Conservation (phyloP, 106 monocot species). For the Apostasia shenzhenica region DNA sequence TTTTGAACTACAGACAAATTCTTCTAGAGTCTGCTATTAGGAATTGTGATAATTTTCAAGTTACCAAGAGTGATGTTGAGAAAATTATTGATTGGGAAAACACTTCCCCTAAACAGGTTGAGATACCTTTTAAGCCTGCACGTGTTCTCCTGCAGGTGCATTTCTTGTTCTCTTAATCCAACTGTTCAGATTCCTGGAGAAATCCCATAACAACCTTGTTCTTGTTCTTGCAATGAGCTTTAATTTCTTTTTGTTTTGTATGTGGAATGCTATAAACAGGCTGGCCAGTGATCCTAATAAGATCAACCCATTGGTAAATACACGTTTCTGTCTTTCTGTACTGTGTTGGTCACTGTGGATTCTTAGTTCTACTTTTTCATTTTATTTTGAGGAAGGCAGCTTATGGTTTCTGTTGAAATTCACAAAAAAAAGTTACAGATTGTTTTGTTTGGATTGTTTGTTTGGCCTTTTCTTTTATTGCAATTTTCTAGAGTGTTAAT, state of each 20-base stretch:
- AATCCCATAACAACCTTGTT: not conserved
- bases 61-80: conserved; percentile 69
- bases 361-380: too few relatives aligned
- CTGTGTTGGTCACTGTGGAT: too few relatives aligned
- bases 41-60: conserved; percentile 87
- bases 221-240: not conserved
- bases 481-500: not conserved
- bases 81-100: conserved; percentile 95
- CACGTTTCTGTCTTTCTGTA: not conserved
- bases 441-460: too few relatives aligned
- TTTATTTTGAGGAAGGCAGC: too few relatives aligned
- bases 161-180: not conserved
- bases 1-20: conserved; percentile 23
- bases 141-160: conserved; percentile 84
- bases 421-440: too few relatives aligned
- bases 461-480: too few relatives aligned
- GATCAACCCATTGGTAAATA: conserved; percentile 65
- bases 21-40: conserved; percentile 69
- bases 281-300: conserved; percentile 57
- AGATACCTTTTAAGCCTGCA: conserved; percentile 89
- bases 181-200: too few relatives aligned
- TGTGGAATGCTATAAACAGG: conserved; percentile 74
- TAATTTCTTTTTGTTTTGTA: conserved; percentile 23
- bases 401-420: too few relatives aligned
- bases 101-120: conserved; percentile 58